These are phyloP conservation scores for Prillingera fragicola DNA, from an alignment of 1,284 basidiomycete genomes.

Conservation along the genomic window DNA sequence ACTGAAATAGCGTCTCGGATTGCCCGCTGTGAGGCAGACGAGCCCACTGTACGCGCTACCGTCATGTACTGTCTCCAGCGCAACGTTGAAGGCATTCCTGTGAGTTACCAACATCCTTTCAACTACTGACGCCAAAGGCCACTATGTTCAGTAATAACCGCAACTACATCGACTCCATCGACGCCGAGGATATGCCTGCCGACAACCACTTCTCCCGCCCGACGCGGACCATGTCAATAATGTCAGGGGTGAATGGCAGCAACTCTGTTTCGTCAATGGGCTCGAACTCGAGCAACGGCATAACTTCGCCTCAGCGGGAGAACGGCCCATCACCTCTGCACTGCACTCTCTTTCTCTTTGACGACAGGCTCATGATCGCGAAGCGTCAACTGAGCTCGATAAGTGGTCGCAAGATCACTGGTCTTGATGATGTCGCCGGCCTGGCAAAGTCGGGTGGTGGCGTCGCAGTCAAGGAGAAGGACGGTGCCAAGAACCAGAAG, in stretches of 20 bases:
- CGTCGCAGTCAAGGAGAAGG: constrained; percentile 42
- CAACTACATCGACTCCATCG: constrained; percentile 85
- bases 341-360: constrained; percentile 88
- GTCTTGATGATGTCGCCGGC: constrained; percentile 77
- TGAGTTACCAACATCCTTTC: constrained; percentile 28
- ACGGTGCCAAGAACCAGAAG: constrained; percentile 60
- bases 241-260: too few species aligned
- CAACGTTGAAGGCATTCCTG: constrained; percentile 84
- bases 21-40: constrained; percentile 85
- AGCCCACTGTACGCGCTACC: constrained; percentile 80
- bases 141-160: constrained; percentile 78
- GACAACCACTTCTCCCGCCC: constrained; percentile 49
- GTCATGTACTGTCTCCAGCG: constrained; percentile 80
- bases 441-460: constrained; percentile 57
- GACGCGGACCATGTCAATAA: constrained; percentile 43
- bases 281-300: constrained; percentile 43
- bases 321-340: constrained; percentile 54
- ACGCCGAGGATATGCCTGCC: constrained; percentile 74
- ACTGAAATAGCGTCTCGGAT: constrained; percentile 83
- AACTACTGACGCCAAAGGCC: constrained; percentile 48
- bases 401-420: constrained; percentile 67
- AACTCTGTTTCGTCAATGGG: constrained; percentile 53
- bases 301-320: constrained; percentile 7
- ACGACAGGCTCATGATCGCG: constrained; percentile 86
- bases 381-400: constrained; percentile 75